Evolutionary conservation across 75 land plant genomes (phyloP), one percentile per base, ranked within the genome.

Genomic region (Cryptomeria japonica): DNA sequence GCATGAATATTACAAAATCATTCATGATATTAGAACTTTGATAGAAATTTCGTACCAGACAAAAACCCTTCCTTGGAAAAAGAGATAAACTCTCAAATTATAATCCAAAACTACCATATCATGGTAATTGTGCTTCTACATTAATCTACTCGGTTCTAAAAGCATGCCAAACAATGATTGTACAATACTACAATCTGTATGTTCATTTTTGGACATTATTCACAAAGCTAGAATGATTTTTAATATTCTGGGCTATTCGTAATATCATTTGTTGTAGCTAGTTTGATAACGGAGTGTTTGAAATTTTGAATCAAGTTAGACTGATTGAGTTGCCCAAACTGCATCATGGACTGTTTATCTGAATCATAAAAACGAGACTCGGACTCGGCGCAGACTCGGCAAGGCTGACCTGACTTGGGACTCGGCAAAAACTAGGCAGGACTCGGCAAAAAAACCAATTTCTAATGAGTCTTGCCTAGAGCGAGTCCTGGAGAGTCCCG

Each of bases 81-180:
- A 25, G 22, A 39, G 41, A 79, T 64, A 18, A 39, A 3, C 83
- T 80, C 46, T 42, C 44, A 37, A 15, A 80, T 25, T 15, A 80
- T 80, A 39, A 28, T 41, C 83, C 49, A 80, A 25, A 80, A 25
- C 28, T 2, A 4, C 47, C 42, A 42, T 25, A 80, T 42, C 47
- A 80, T 41, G 46, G 47, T 42, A 80, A 42, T 37, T 80, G 7
- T 19, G 49, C 3, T 80, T 80, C 32, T 9, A 80, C 8, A 80
- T 80, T 42, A 80, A 80, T 80, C 44, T 42, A 22, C 12, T 22
- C n/a, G 28, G 44, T 80, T 80, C 11, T 80, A 16, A 25, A 80
- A 80, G 11, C 31, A 80, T 80, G 39, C 28, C 83, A 42, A 77
- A 77, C 22, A 77, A 77, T 39, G 80, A 36, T 77, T 77, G 80